Conservation (phyloP, 805 yeast species). For the Ogataea zsoltii region DNA sequence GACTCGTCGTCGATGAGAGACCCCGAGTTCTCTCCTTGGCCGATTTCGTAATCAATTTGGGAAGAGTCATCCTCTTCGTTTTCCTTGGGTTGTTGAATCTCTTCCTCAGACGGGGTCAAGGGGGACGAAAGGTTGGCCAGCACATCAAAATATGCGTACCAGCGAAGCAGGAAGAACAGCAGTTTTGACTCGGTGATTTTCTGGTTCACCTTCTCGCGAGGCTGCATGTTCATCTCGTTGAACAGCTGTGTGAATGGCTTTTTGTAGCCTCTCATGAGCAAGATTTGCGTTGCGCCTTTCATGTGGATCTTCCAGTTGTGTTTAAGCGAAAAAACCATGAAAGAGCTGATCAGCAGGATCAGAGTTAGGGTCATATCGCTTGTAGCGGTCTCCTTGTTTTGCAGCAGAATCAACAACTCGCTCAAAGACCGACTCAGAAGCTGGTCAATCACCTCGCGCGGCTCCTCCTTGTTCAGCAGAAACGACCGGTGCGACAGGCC, state of each 20-base stretch:
- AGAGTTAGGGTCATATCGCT: constrained; percentile 70
- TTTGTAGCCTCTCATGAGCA: constrained; percentile 50
- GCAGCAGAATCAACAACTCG: constrained; percentile 53
- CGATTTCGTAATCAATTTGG: constrained; percentile 34
- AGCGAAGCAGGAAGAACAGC: constrained; percentile 57
- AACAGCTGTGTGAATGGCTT: constrained; percentile 33
- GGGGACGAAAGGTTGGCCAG: constrained; percentile 64
- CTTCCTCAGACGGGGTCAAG: constrained; percentile 30
- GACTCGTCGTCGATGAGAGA: constrained; percentile 27
- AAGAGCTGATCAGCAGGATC: constrained; percentile 57
- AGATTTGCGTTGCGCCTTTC: constrained; percentile 66
- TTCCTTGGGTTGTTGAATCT: constrained; percentile 14
- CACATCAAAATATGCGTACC: constrained; percentile 70
- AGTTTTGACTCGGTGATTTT: constrained; percentile 39
- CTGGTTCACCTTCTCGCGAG: constrained; percentile 19
- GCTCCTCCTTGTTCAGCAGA: constrained; percentile 30
- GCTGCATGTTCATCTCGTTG: constrained; percentile 18
- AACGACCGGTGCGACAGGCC: constrained; percentile 42
- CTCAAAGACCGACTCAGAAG: constrained; percentile 57
- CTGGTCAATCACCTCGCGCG: constrained; percentile 48
- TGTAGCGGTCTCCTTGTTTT: constrained; percentile 51
- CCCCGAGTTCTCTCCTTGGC: constrained; percentile 9
- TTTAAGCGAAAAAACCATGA: constrained; percentile 49
- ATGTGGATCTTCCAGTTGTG: constrained; percentile 65
- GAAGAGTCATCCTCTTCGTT: constrained; percentile 5